Evolutionary conservation across 257 asterid species (phyloP).

Genomic region (Asclepias syriaca): DNA sequence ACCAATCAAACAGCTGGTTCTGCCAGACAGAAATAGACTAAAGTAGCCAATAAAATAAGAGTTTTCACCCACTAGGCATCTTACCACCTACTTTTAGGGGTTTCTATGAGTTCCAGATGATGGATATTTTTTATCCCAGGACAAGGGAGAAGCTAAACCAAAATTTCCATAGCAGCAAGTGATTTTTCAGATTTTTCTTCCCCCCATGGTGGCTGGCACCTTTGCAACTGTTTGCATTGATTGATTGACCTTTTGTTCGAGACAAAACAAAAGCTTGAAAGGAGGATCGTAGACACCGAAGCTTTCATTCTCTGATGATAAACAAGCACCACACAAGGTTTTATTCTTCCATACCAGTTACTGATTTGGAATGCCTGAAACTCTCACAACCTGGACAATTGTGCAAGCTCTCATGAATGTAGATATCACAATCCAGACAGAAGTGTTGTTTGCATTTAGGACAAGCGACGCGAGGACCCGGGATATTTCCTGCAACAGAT

Average conservation of each 20-base stretch:
- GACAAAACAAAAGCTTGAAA: not conserved
- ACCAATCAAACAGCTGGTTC: not conserved
- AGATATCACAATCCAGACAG: constrained; percentile 94
- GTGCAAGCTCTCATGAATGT: constrained; percentile 95
- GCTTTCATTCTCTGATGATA: not conserved
- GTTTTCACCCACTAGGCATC: too few relatives aligned
- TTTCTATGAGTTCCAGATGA: too few relatives aligned
- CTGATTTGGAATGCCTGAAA: constrained; percentile 47
- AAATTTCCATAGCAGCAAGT: too few relatives aligned
- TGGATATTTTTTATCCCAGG: too few relatives aligned
- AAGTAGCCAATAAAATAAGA: not conserved
- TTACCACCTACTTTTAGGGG: too few relatives aligned
- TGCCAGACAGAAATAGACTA: not conserved
- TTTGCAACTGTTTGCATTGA: not conserved
- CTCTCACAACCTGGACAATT: constrained; percentile 98
- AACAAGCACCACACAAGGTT: not conserved
- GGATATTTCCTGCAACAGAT: constrained; percentile 56
- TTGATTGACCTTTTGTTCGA: not conserved
- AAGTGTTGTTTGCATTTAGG: constrained; percentile 82
- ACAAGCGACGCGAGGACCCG: constrained; percentile 62
- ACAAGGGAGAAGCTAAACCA: too few relatives aligned
- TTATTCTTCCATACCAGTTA: constrained; percentile 26
- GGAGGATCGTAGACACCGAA: not conserved
- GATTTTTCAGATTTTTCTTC: not conserved
- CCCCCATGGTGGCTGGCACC: not conserved